A percentile compares a stretch with the other conserved stretches of the same genome.
These are phyloP conservation scores for Tuber microsphaerosporum DNA, from an alignment of 495 filamentous ascomycete species.

Conservation along the genomic window DNA sequence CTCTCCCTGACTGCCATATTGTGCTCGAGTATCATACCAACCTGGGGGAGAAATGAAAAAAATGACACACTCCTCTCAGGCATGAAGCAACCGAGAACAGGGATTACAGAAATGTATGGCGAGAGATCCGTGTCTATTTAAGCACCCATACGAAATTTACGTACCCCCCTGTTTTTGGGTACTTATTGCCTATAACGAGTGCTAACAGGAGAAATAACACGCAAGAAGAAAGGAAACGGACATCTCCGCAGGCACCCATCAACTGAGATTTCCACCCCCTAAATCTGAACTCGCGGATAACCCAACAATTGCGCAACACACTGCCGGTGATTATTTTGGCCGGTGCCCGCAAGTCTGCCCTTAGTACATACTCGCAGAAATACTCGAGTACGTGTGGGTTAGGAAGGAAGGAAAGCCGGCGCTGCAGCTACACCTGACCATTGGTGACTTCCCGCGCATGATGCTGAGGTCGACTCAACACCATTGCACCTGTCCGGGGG, in stretches of 20 bases:
- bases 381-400: not conserved
- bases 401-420: not conserved
- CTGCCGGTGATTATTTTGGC: not conserved
- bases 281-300: not conserved
- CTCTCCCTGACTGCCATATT: not conserved
- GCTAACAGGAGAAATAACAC: not conserved
- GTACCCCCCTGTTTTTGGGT: not conserved
- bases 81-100: not conserved
- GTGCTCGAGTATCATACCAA: not conserved
- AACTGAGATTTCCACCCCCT: not conserved
- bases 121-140: not conserved
- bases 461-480: too few relatives aligned
- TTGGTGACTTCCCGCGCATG: not conserved
- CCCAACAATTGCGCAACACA: not conserved
- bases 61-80: not conserved
- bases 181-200: not conserved
- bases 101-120: not conserved
- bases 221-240: not conserved
- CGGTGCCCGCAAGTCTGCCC: not conserved
- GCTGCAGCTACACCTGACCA: not conserved
- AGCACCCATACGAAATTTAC: not conserved
- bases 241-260: not conserved
- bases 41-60: not conserved
- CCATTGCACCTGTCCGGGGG: too few relatives aligned
- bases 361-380: not conserved